Conservation (phyloP, 2,329 filamentous ascomycete species). For the Exophiala bonariae region DNA sequence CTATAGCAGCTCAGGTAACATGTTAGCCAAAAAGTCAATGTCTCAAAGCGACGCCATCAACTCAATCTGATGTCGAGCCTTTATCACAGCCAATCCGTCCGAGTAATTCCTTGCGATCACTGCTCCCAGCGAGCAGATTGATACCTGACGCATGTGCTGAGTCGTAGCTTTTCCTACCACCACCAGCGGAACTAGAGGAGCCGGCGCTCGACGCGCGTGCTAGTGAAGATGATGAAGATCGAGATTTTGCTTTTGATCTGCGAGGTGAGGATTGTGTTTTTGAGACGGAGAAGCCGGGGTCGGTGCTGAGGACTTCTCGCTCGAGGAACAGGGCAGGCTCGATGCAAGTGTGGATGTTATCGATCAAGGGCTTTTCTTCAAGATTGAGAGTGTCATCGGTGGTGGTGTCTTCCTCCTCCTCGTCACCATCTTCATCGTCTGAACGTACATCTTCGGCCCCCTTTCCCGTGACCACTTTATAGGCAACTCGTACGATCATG, state of each 20-base stretch:
- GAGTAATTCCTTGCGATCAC: constrained; percentile 33
- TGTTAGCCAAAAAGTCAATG: too few relatives aligned
- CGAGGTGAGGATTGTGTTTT: constrained; percentile 5
- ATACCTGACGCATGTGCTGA: constrained; percentile 26
- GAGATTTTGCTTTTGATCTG: constrained; percentile 12
- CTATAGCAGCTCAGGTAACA: too few relatives aligned
- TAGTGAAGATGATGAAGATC: constrained; percentile 10
- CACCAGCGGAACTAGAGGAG: constrained; percentile 1
- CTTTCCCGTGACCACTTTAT: constrained; percentile 73
- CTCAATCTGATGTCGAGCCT: constrained; percentile 18
- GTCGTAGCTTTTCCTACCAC: constrained; percentile 20
- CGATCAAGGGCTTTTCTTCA: constrained; percentile 8
- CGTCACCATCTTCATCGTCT: constrained; percentile 76
- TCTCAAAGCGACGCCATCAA: not conserved
- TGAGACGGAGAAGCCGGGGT: constrained; percentile 18
- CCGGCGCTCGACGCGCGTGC: constrained; percentile 9
- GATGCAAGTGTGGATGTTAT: constrained; percentile 15
- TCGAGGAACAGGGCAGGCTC: constrained; percentile 22
- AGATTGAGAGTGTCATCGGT: constrained; percentile 7
- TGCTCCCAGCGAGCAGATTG: constrained; percentile 24
- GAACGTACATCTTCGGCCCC: constrained; percentile 83
- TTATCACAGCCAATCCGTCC: constrained; percentile 37
- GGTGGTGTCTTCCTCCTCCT: constrained; percentile 49
- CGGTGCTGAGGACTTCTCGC: constrained; percentile 24
- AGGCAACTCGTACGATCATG: constrained; percentile 82